These are phyloP conservation scores for Ajuga chamaepitys DNA, from an alignment of 257 asterid species.

Conservation along the genomic window DNA sequence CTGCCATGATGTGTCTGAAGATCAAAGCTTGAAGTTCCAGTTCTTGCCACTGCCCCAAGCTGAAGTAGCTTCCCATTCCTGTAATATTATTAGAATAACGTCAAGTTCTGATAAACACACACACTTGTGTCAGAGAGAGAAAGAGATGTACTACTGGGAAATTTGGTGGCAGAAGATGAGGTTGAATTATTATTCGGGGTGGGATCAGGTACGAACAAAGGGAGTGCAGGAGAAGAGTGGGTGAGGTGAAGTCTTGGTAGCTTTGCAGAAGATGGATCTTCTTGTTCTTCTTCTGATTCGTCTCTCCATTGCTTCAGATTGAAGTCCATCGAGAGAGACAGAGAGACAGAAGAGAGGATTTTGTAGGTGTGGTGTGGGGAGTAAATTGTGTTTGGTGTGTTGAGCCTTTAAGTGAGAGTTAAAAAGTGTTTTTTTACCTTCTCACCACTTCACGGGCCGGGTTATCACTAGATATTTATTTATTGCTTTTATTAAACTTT, in stretches of 20 bases:
- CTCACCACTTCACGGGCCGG: neutral
- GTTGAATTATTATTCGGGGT: conserved; percentile 18
- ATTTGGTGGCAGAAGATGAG: conserved; percentile 31
- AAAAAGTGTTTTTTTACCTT: neutral
- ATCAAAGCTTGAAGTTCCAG: conserved; percentile 85
- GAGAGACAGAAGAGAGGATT: conserved; percentile 1
- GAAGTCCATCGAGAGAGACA: conserved; percentile 50
- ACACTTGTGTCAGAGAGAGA: neutral
- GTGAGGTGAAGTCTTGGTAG: conserved; percentile 39
- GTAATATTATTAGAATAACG: neutral
- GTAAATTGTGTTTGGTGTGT: conserved; percentile 10
- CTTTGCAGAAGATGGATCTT: conserved; percentile 33
- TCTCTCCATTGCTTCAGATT: conserved; percentile 73
- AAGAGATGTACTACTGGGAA: conserved; percentile 29
- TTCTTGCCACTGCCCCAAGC: conserved; percentile 90
- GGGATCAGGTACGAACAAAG: conserved; percentile 42
- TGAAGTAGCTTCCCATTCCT: conserved; percentile 78
- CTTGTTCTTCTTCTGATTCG: conserved; percentile 30
- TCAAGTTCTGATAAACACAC: neutral
- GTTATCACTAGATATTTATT: no score
- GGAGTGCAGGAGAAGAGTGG: conserved; percentile 32
- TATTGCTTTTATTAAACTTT: no score
- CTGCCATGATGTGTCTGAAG: conserved; percentile 67
- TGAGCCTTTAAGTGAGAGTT: neutral
- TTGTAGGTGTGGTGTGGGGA: conserved; percentile 3